These are phyloP conservation scores for Lobosporangium transversale DNA, from an alignment of 192 early-diverging fungal genomes.

Conservation along the genomic window DNA sequence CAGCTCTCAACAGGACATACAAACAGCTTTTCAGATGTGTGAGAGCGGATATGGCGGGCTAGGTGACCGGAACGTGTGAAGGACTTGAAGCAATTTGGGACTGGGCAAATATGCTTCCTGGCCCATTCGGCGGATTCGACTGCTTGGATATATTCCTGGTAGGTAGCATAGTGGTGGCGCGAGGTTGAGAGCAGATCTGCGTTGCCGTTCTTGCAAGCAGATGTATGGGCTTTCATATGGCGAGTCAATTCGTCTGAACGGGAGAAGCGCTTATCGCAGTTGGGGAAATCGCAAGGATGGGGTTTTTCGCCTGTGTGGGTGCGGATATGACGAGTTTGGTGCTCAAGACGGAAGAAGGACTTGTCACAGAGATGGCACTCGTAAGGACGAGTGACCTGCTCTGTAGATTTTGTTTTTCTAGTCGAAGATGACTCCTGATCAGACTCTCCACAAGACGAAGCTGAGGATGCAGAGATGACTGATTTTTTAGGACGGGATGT, in stretches of 20 bases:
- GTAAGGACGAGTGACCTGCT: conserved; percentile 66
- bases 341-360: conserved; percentile 81
- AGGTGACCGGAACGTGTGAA: conserved; percentile 54
- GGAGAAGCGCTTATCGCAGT: conserved; percentile 83
- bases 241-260: conserved; percentile 83
- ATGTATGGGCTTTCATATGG: conserved; percentile 70
- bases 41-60: conserved; percentile 49
- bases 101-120: conserved; percentile 53
- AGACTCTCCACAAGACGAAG: conserved; percentile 26
- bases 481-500: conserved; percentile 11
- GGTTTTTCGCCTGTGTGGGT: conserved; percentile 89
- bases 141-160: conserved; percentile 48
- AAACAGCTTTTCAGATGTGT: conserved; percentile 52
- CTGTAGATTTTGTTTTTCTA: too few relatives aligned
- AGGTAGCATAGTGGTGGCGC: conserved; percentile 46
- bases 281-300: conserved; percentile 76
- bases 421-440: conserved; percentile 27
- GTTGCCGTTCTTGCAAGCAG: conserved; percentile 61
- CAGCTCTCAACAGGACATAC: conserved; percentile 62
- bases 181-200: conserved; percentile 69
- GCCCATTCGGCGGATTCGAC: conserved; percentile 51
- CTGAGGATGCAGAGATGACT: conserved; percentile 7
- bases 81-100: conserved; percentile 51
- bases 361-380: conserved; percentile 78
- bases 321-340: conserved; percentile 84